A percentile compares a stretch with the other conserved stretches of the same genome.
phyloP scores from a whole-genome alignment of 2,329 filamentous ascomycete genomes.

The Sporothrix brasiliensis region DNA sequence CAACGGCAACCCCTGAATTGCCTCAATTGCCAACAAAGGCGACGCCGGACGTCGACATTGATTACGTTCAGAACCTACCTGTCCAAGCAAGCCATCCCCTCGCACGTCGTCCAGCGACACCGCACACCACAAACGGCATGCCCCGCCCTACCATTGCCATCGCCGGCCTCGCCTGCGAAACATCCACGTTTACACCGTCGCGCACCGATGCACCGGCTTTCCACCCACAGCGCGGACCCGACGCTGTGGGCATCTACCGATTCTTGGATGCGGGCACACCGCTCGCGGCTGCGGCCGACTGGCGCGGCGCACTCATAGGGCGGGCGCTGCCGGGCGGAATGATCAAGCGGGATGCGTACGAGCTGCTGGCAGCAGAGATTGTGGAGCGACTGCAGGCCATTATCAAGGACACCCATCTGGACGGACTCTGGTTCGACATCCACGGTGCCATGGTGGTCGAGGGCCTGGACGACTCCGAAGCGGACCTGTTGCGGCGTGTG shows the following conservation, averaged over 20 bases:
- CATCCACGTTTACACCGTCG: slow-evolving; percentile 56
- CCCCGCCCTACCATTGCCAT: slow-evolving; percentile 51
- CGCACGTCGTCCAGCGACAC: not conserved
- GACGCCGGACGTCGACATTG: not conserved
- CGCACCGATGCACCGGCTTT: slow-evolving; percentile 54
- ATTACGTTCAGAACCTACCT: not conserved
- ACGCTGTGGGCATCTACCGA: slow-evolving; percentile 50
- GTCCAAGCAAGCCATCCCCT: not conserved
- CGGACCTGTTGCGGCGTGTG: slow-evolving; percentile 51
- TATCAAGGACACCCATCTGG: slow-evolving; percentile 41
- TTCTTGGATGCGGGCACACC: slow-evolving; percentile 50
- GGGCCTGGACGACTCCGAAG: slow-evolving; percentile 52
- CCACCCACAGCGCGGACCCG: slow-evolving; percentile 49
- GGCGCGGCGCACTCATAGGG: slow-evolving; percentile 56
- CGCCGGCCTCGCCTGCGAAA: slow-evolving; percentile 58
- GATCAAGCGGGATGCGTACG: slow-evolving; percentile 52
- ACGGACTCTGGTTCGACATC: slow-evolving; percentile 60
- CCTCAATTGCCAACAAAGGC: not conserved
- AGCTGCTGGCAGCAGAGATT: slow-evolving; percentile 49
- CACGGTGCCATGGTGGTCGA: slow-evolving; percentile 61
- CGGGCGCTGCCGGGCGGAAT: slow-evolving; percentile 56
- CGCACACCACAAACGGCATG: not conserved
- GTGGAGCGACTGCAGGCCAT: slow-evolving; percentile 46
- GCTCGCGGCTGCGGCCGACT: slow-evolving; percentile 49
- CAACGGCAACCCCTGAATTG: not conserved